Conservation (phyloP, 371 early-diverging fungal species). For the Circinella umbellata region DNA sequence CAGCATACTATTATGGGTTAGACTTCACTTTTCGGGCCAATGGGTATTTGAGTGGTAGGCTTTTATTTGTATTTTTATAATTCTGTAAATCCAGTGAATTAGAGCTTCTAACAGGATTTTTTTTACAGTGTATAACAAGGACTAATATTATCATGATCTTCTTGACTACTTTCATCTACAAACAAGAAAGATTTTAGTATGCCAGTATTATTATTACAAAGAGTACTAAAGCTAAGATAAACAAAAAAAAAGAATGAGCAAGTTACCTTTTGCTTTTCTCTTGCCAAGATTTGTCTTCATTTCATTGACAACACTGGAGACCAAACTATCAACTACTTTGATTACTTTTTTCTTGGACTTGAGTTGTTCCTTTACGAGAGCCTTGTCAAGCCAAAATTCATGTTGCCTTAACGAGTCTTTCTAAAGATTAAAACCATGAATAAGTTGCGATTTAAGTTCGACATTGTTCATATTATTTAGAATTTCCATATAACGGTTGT, state of each 20-base stretch:
- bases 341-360: too few relatives aligned
- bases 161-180: background rate
- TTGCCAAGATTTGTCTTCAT: background rate
- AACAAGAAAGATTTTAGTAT: background rate
- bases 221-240: background rate
- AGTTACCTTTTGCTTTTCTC: slow-evolving; percentile 1
- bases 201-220: background rate
- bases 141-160: too few relatives aligned
- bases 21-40: too few relatives aligned
- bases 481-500: background rate
- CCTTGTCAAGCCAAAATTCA: background rate
- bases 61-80: too few relatives aligned
- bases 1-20: too few relatives aligned
- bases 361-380: background rate
- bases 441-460: background rate
- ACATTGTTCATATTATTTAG: background rate
- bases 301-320: background rate
- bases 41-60: too few relatives aligned
- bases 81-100: too few relatives aligned
- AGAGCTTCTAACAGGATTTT: too few relatives aligned
- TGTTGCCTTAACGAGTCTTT: background rate
- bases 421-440: background rate
- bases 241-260: background rate
- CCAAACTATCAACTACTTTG: background rate
- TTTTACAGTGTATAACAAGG: too few relatives aligned